Base-by-base conservation (phyloP, 192 early-diverging fungal genomes). In the Gigaspora rosea region DNA sequence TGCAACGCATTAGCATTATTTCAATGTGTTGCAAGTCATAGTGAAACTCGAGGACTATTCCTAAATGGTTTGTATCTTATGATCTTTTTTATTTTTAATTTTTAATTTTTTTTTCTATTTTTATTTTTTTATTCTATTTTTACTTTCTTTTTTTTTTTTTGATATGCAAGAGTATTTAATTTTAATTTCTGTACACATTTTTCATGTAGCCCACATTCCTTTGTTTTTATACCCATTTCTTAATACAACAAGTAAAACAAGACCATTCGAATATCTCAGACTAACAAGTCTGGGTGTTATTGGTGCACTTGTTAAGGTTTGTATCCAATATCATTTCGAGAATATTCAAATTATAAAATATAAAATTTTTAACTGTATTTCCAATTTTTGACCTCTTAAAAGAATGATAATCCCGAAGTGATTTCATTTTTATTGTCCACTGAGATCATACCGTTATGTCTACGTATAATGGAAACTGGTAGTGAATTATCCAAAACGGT, bases 401-500 rank as follows among this genome's bases (percentile, higher is more conserved):
- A 92, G 91, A 95, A 97, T 76, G 97, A 99, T 85, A 97, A 92
- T 82, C 90, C 94, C 52, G 97, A 99, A 65, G 95, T 98, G 8
- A 98, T 97, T 81, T 92, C 90, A 47, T 99, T 98, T 78, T 87
- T 99, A 72, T 86, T 99, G 5, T 94, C 93, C 20, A 98, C 97
- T 48, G 97, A 99, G 85, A 98, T 99, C 76, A 93, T 99, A 75
- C 97, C 97, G 1, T 90, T 99, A 20, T 98, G 96, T 80, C 85
- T 99, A n/a, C 92, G 97, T 75, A 99, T 99, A 78, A 97, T 99
- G 95, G 97, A 99, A 80, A 95, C 94, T 73, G 97, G 97, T 49
- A 92, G 90, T 78, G 97, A 99, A 79, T 89, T 98, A 51, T 96
- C 94, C 73, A 99, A 99, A 80, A 97, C 95, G 41, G 97, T 83